Percentiles rank a stretch among this genome's conserved stretches.
phyloP scores from a whole-genome alignment of 768 basidiomycete species.

The Exidia glandulosa region DNA sequence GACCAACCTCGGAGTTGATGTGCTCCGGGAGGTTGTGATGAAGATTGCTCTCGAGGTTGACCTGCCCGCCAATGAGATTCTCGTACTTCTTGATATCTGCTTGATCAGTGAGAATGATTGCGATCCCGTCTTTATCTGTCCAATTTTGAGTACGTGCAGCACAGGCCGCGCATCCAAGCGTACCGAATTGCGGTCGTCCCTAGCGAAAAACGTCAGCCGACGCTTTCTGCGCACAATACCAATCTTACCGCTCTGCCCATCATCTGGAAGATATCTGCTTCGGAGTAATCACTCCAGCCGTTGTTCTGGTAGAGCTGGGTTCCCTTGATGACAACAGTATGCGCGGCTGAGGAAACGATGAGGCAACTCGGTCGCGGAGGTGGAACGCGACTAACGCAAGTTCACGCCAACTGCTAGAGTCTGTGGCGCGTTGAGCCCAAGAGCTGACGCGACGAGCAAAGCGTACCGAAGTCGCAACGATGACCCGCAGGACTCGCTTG shows the following conservation, averaged over 20 bases:
- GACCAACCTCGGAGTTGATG: constrained; percentile 85
- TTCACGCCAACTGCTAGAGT: constrained; percentile 96
- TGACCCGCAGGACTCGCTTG: constrained; percentile 47
- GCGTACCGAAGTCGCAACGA: constrained; percentile 77
- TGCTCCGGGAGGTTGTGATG: constrained; percentile 82
- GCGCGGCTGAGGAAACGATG: constrained; percentile 53
- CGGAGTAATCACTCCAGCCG: constrained; percentile 69
- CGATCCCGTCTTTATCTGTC: constrained; percentile 71
- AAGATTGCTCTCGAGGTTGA: constrained; percentile 74
- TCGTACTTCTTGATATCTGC: constrained; percentile 64
- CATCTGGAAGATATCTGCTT: constrained; percentile 94
- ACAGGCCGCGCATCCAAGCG: neutral
- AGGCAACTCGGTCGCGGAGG: neutral
- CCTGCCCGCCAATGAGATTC: constrained; percentile 55
- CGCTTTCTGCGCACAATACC: too few species aligned
- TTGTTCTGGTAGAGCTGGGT: constrained; percentile 70
- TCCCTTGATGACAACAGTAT: constrained; percentile 88
- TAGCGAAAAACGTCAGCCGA: constrained; percentile 15
- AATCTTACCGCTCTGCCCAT: constrained; percentile 75
- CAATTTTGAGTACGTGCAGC: neutral
- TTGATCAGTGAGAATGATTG: constrained; percentile 72
- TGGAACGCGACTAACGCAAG: constrained; percentile 47
- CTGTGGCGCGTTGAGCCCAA: constrained; percentile 27
- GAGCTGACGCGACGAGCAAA: neutral
- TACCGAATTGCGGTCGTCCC: constrained; percentile 88